A percentile compares a stretch with the other conserved stretches of the same genome.
Conservation (phyloP, 352 stramenopile species). For the Blastocystis sp. region DNA sequence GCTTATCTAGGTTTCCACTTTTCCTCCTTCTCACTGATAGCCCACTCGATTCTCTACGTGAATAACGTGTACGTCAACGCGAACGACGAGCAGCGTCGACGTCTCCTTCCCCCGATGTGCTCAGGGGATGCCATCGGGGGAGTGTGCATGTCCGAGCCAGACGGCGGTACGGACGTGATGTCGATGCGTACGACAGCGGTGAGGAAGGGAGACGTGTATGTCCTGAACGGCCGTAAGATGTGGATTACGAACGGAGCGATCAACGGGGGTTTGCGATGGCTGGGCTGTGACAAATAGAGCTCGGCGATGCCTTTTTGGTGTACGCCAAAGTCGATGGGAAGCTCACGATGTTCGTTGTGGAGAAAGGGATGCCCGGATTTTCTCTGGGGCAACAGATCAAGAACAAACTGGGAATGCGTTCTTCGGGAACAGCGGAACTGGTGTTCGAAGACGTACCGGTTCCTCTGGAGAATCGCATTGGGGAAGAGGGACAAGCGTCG, state of each 20-base stretch:
- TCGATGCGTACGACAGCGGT: conserved; percentile 89
- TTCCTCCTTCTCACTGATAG: conserved; percentile 70
- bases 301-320: conserved; percentile 93
- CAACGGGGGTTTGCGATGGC: conserved; percentile 68
- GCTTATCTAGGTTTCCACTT: conserved; percentile 78
- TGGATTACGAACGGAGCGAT: conserved; percentile 99
- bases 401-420: conserved; percentile 94
- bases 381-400: conserved; percentile 92
- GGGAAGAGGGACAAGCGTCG: conserved; percentile 73
- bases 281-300: conserved; percentile 67
- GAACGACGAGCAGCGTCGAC: conserved; percentile 47
- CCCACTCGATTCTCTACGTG: conserved; percentile 72
- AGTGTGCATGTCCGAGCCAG: conserved; percentile 97
- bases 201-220: conserved; percentile 79
- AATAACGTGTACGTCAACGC: conserved; percentile 71
- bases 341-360: conserved; percentile 92
- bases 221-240: conserved; percentile 88
- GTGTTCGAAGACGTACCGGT: conserved; percentile 95
- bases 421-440: conserved; percentile 91
- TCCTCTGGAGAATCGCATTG: conserved; percentile 81
- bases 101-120: conserved; percentile 81
- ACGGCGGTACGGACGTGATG: conserved; percentile 86
- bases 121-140: conserved; percentile 87
- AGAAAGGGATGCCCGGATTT: conserved; percentile 92
- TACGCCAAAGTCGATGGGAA: conserved; percentile 78